Evolutionary conservation across 768 basidiomycete species (phyloP).

Genomic region (Hirschioporus abietinus): DNA sequence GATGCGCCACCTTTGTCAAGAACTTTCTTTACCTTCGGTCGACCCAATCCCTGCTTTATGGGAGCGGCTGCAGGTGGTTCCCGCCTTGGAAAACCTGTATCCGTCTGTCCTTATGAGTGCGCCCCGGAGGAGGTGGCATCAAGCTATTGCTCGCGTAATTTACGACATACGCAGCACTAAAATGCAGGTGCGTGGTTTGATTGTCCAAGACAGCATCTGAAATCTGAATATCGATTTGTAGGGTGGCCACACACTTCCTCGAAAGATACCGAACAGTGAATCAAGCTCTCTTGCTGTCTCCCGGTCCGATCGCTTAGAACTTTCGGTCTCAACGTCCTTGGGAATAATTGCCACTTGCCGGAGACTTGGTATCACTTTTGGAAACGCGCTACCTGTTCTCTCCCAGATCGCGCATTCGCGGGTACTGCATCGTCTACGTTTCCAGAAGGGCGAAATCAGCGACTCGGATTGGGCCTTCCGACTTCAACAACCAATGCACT

Average conservation of each 20-base stretch:
- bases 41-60: conserved; percentile 23
- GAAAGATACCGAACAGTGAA: conserved; percentile 32
- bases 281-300: conserved; percentile 32
- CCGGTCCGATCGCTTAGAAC: conserved; percentile 13
- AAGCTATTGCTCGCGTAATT: conserved; percentile 36
- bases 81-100: conserved; percentile 32
- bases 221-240: conserved; percentile 17
- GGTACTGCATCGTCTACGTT: conserved; percentile 38
- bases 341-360: conserved; percentile 35
- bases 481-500: conserved; percentile 42
- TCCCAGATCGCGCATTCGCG: conserved; percentile 50
- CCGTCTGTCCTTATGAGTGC: conserved; percentile 28
- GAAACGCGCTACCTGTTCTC: conserved; percentile 42
- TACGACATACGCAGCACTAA: conserved; percentile 26
- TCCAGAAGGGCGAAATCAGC: conserved; percentile 41
- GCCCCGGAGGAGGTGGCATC: conserved; percentile 40
- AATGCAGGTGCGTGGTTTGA: conserved; percentile 27
- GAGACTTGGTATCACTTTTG: conserved; percentile 40
- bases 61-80: conserved; percentile 35
- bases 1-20: conserved; percentile 40
- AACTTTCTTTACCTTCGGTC: conserved; percentile 24
- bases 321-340: conserved; percentile 27
- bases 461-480: conserved; percentile 49
- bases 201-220: neutral
- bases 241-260: conserved; percentile 56